A percentile compares a stretch with the other conserved stretches of the same genome.
These are phyloP conservation scores for Termitomyces sp. DNA, from an alignment of 768 basidiomycete genomes.

Conservation along the genomic window DNA sequence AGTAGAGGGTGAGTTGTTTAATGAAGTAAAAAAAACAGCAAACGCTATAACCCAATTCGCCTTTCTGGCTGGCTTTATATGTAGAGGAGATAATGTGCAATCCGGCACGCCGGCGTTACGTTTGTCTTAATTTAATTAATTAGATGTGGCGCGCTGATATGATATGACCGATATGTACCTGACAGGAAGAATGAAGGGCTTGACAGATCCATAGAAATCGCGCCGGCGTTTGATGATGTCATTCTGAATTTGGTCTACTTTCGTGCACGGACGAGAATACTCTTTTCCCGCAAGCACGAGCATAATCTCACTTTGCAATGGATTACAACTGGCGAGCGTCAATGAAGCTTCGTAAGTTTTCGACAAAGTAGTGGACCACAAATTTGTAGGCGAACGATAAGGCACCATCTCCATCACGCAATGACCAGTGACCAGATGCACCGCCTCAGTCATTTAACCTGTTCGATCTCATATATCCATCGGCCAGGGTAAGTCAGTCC, in stretches of 20 bases:
- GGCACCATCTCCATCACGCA: not conserved
- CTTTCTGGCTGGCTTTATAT: not conserved
- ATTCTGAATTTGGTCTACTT: not conserved
- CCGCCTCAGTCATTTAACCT: not conserved
- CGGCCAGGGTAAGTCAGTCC: not conserved
- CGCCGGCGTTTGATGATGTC: not conserved
- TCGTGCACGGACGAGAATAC: not conserved
- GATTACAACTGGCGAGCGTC: not conserved
- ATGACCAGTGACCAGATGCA: not conserved
- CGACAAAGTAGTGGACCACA: no score
- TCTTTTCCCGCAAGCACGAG: not conserved
- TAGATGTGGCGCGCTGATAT: constrained; percentile 7
- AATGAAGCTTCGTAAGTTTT: not conserved
- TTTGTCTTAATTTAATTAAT: not conserved
- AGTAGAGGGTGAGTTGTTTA: not conserved
- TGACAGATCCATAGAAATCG: not conserved
- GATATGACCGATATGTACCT: constrained; percentile 1
- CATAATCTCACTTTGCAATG: not conserved
- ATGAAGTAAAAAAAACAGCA: not conserved
- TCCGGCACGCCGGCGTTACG: not conserved
- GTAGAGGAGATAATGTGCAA: not conserved
- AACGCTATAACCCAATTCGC: not conserved
- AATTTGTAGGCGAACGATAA: not conserved
- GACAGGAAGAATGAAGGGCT: constrained; percentile 5
- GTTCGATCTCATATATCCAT: not conserved